Conservation (phyloP, 1,139 yeast species). For the Saccharomyces hybrid region DNA sequence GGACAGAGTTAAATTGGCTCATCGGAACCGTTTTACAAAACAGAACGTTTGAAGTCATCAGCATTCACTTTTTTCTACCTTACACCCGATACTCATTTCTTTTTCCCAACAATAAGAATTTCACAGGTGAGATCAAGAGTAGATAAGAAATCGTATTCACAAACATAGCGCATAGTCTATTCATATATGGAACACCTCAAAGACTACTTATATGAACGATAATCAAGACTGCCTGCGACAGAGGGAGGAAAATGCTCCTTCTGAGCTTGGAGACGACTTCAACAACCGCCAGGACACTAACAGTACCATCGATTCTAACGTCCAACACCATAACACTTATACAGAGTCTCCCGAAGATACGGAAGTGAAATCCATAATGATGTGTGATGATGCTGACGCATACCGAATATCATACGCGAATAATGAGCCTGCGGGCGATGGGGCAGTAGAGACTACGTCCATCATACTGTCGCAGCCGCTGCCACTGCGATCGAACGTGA, state of each 20-base stretch:
- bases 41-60: no score
- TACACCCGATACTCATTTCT: not conserved
- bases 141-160: not conserved
- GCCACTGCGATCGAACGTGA: constrained; percentile 44
- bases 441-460: constrained; percentile 14
- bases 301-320: not conserved
- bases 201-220: not conserved
- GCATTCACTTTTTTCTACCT: no score
- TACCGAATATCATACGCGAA: not conserved
- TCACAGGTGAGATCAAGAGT: not conserved
- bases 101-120: no score
- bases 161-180: not conserved
- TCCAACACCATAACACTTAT: not conserved
- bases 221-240: not conserved
- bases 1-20: not conserved
- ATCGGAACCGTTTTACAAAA: not conserved
- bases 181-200: not conserved
- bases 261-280: not conserved
- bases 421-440: not conserved
- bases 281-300: not conserved
- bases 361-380: not conserved
- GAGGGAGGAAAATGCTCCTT: not conserved
- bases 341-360: not conserved
- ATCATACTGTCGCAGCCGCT: constrained; percentile 23
- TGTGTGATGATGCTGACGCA: not conserved